Evolutionary conservation across 164 flowering plant species (phyloP), one percentile per base, ranked within the genome.

Genomic region (Nymphaea colorata): DNA sequence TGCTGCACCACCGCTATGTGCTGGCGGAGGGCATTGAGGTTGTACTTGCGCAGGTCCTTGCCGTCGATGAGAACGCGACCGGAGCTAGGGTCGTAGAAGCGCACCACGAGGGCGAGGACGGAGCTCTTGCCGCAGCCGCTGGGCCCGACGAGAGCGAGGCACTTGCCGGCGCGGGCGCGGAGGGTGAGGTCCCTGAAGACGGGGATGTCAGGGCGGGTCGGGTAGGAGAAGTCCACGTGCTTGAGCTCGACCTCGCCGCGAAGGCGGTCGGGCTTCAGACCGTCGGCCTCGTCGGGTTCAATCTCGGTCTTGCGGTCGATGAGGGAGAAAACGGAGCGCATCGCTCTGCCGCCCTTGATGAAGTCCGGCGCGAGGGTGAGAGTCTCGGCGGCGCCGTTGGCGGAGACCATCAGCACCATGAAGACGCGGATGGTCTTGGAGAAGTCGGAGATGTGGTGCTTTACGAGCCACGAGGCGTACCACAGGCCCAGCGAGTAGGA

Each of bases 351-450:
- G 61, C 97, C 97, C 76, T 88, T 90, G 72, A 94, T 86, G 82
- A 94, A 91, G 75, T 91, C 99, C 0, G 99, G 99, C 44, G 99
- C 99, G 18, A 94, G 83, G 42, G 98, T 90, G 1, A 94, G 80
- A 10, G 99, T 91, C 73, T 94, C 99, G 1, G 99, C 99, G n/a
- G 98, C 99, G 60, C 98, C 97, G 71, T 94, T 94, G 67, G 99
- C 99, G 5, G 99, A 91, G 69, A 94, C 96, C 99, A 94, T 91
- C 65, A 94, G 98, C 69, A 94, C 97, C 96, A 94, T 88, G 82
- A 94, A 94, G 61, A 94, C 99, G 12, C 98, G 72, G 73, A 94
- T 94, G 36, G 98, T 86, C 69, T 90, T 90, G 3, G 99, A 91
- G 85, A 94, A 94, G 73, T 91, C 98, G 2, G 99, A 94, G 71